Evolutionary conservation across 306 rosid genomes (phyloP).

Genomic region (Neltuma alba): DNA sequence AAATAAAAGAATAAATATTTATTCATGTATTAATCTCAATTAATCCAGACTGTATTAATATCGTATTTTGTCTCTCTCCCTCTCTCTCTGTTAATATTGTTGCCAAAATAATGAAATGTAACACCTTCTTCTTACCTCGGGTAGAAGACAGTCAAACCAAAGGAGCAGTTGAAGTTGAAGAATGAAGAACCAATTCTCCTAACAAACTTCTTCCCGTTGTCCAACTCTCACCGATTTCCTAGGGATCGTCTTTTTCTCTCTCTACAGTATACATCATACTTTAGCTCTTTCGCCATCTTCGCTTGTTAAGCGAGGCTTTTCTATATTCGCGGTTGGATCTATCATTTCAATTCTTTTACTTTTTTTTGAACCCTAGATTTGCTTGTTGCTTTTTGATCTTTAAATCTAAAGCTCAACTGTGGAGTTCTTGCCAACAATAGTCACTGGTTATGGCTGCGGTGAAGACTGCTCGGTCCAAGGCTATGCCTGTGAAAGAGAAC

Average conservation of each 20-base stretch:
- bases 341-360: constrained; percentile 2
- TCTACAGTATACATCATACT: neutral
- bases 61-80: neutral
- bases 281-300: constrained; percentile 21
- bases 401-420: neutral
- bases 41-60: neutral
- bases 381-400: constrained; percentile 26
- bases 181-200: neutral
- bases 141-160: constrained; percentile 4
- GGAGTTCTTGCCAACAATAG: neutral
- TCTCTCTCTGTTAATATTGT: too few species aligned
- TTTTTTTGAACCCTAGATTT: constrained; percentile 43
- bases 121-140: neutral
- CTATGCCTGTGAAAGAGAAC: constrained; percentile 63
- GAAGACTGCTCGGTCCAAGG: constrained; percentile 80
- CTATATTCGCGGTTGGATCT: constrained; percentile 44
- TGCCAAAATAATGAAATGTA: neutral
- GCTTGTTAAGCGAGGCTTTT: neutral
- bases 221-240: constrained; percentile 1
- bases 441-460: constrained; percentile 62
- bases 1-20: neutral
- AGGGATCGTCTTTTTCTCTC: constrained; percentile 11
- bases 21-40: neutral
- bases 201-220: neutral
- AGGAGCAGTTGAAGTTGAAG: constrained; percentile 1